Evolutionary conservation across 352 stramenopile species (phyloP), one percentile per base, ranked within the genome.

Genomic region (Peronospora farinosa): DNA sequence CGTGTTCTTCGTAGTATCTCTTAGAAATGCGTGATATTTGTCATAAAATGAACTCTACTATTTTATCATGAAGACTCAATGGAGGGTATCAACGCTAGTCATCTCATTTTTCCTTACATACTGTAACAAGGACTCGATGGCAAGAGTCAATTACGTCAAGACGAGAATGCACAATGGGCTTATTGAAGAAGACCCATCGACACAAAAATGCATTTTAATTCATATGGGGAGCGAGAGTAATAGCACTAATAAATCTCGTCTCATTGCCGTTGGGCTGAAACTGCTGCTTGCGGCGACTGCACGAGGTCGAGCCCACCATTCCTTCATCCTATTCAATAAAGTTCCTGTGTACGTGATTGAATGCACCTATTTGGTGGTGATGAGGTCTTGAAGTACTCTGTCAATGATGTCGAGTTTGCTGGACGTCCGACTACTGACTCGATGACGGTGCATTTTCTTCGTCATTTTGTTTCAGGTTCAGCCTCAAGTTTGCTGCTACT

Each of bases 1-100:
- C 27, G 16, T 54, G 13, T 36, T 54, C 39, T 46, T 42, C 38
- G 27, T 57, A 36, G 32, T 42, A n/a, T 42, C 31, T 57, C 30
- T 40, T 56, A 53, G 42, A 54, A 43, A 57, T 60, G 61, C 17
- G 59, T 67, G 54, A 40, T 59, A 54, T 33, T 43, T 45, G 56
- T 65, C 35, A 42, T n/a, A 21, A 21, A 57, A 63, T 55, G 37
- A 53, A 55, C 30, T 31, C 37, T 19, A 52, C 51, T 63, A 63
- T 63, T 64, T 67, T 35, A 46, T 35, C 40, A 35, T 35, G 31
- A 35, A 35, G 31, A 1, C 31, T n/a, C 11, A 32, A 32, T n/a
- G 19, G 19, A 21, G 19, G 3, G 19, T 21, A 21, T 21, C 19
- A 21, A 21, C 1, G 19, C 31, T 12, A 36, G 6, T 9, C 4